phyloP scores from a whole-genome alignment of 2,329 filamentous ascomycete species.

The Fusarium concolor region DNA sequence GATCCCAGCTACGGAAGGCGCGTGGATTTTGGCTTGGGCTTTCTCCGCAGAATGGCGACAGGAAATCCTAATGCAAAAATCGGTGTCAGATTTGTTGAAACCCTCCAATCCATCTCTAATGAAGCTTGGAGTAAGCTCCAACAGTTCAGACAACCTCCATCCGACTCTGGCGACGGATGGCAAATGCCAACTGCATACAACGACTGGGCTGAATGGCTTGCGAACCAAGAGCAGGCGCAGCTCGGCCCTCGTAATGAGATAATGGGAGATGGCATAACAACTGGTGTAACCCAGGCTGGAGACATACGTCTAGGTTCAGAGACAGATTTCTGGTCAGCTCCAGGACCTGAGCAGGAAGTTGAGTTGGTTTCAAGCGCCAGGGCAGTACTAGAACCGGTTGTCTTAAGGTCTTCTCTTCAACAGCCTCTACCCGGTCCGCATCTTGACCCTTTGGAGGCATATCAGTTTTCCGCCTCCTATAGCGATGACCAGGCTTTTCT shows the following conservation, averaged over 20 bases:
- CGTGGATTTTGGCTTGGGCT: neutral
- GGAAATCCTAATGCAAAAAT: neutral
- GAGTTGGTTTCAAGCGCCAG: neutral
- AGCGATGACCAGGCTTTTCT: neutral
- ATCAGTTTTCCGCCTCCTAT: neutral
- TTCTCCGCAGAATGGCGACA: neutral
- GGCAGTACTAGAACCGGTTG: neutral
- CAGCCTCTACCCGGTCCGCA: neutral
- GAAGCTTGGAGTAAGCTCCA: neutral
- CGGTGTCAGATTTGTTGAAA: conserved; percentile 1
- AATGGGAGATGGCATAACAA: fast-evolving
- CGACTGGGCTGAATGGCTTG: neutral
- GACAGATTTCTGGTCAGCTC: neutral
- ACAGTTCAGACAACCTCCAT: neutral
- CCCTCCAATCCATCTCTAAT: neutral
- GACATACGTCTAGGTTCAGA: neutral
- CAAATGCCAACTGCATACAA: neutral
- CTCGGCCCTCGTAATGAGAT: fast-evolving
- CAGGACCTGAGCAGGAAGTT: neutral
- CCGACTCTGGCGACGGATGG: neutral
- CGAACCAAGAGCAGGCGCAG: neutral
- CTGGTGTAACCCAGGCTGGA: neutral
- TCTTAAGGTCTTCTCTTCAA: too few species aligned
- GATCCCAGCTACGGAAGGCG: neutral
- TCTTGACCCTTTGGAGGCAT: neutral